A percentile compares a stretch with the other conserved stretches of the same genome.
Evolutionary conservation across 2,329 filamentous ascomycete genomes (phyloP).

Genomic region (Aspergillaceae sp.): DNA sequence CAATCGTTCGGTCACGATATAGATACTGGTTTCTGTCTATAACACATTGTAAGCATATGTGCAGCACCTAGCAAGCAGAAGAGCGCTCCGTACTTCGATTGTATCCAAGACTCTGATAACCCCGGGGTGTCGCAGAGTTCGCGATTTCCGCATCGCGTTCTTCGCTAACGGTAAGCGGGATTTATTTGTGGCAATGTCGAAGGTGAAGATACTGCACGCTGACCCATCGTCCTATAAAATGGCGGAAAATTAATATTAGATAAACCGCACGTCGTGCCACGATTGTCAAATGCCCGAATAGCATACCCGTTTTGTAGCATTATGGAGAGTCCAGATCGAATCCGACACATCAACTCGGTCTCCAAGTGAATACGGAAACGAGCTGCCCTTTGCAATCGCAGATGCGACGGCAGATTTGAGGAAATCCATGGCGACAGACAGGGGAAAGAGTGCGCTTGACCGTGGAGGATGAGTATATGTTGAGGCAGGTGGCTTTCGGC

Average conservation of each 20-base stretch:
- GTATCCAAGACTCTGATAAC: constrained; percentile 92
- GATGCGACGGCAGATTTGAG: constrained; percentile 96
- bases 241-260: not conserved
- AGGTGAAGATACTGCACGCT: constrained; percentile 92
- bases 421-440: constrained; percentile 68
- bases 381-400: constrained; percentile 87
- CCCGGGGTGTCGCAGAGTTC: constrained; percentile 86
- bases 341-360: constrained; percentile 87
- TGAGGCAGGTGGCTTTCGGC: not conserved
- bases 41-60: constrained; percentile 7
- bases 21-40: constrained; percentile 87
- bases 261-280: not conserved
- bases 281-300: not conserved
- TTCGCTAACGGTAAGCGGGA: constrained; percentile 75
- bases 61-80: constrained; percentile 4
- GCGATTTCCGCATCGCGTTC: constrained; percentile 88
- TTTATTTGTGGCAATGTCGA: constrained; percentile 76
- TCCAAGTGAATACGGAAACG: constrained; percentile 86
- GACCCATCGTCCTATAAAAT: constrained; percentile 73
- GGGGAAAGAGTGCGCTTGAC: not conserved
- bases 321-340: constrained; percentile 93
- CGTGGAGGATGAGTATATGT: not conserved
- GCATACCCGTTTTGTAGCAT: constrained; percentile 78
- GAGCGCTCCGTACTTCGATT: constrained; percentile 58
- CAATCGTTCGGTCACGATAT: constrained; percentile 88